Percentiles rank a stretch among this genome's conserved stretches.
Conservation (phyloP, 352 stramenopile genomes). For the Phytophthora hybrid region DNA sequence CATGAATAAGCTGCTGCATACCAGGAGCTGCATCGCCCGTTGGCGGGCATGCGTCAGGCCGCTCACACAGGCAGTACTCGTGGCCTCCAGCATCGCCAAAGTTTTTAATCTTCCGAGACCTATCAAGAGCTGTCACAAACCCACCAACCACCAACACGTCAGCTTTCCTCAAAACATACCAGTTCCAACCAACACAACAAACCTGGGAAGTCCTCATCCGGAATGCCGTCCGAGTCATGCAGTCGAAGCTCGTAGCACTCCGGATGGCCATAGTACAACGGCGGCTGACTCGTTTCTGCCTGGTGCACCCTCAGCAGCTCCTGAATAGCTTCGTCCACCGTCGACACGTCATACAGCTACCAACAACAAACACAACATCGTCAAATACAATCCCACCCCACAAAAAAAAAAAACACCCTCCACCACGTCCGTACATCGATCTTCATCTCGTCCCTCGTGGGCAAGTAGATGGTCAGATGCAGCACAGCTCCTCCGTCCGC, state of each 20-base stretch:
- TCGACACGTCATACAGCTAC: constrained; percentile 89
- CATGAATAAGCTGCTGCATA: constrained; percentile 23
- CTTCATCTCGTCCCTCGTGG: constrained; percentile 87
- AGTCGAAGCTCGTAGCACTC: constrained; percentile 90
- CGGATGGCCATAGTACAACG: constrained; percentile 86
- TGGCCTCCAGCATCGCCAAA: constrained; percentile 90
- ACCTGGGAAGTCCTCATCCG: constrained; percentile 90
- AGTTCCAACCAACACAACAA: background rate
- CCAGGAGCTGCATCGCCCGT: constrained; percentile 58
- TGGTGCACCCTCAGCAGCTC: constrained; percentile 82
- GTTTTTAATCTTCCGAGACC: constrained; percentile 91
- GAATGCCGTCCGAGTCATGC: constrained; percentile 85
- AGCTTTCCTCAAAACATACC: constrained; percentile 4
- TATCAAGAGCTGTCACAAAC: constrained; percentile 67
- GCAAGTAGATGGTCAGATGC: constrained; percentile 88
- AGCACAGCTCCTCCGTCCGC: constrained; percentile 74
- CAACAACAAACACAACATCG: constrained; percentile 9
- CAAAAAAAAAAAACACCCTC: too few species aligned
- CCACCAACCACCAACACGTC: background rate
- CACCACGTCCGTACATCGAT: constrained; percentile 67
- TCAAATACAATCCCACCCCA: background rate
- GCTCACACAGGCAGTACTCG: constrained; percentile 89
- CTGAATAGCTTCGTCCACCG: constrained; percentile 89
- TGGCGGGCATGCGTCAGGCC: constrained; percentile 84
- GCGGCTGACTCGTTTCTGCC: constrained; percentile 63